Conservation (phyloP, 2,329 filamentous ascomycete species). For the Proliferodiscus dingleyae region DNA sequence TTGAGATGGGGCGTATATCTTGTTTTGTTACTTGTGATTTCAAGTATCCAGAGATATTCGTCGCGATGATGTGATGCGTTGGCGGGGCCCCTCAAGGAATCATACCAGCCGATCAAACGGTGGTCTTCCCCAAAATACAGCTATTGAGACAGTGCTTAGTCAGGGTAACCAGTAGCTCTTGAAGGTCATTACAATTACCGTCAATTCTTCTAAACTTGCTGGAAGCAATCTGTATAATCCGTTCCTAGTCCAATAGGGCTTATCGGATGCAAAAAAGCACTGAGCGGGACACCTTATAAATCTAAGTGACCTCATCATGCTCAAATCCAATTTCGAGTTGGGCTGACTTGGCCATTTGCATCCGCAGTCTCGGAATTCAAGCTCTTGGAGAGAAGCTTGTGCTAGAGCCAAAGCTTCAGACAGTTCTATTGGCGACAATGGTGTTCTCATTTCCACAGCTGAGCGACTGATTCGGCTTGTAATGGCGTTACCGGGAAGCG, state of each 20-base stretch:
- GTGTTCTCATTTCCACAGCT: neutral
- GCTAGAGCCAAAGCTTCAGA: neutral
- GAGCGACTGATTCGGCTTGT: neutral
- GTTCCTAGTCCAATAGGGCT: neutral
- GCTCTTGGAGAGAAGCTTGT: neutral
- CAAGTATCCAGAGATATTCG: too few relatives aligned
- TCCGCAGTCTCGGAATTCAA: conserved; percentile 1
- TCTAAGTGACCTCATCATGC: conserved; percentile 3
- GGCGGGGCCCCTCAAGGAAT: too few relatives aligned
- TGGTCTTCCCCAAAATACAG: too few relatives aligned
- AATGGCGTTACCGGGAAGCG: neutral
- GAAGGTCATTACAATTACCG: too few relatives aligned
- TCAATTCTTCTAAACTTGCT: too few relatives aligned
- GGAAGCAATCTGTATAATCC: too few relatives aligned
- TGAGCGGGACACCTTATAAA: conserved; percentile 1
- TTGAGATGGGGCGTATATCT: too few relatives aligned
- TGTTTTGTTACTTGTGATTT: too few relatives aligned
- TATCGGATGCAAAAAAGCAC: neutral
- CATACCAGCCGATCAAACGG: too few relatives aligned
- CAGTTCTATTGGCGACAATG: neutral
- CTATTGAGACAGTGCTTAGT: too few relatives aligned
- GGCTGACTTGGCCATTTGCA: neutral
- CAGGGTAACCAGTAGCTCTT: too few relatives aligned
- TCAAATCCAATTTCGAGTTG: conserved; percentile 3
- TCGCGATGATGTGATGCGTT: too few relatives aligned